Base-by-base conservation (phyloP, 352 stramenopile species). In the Thraustochytrium striatum region DNA sequence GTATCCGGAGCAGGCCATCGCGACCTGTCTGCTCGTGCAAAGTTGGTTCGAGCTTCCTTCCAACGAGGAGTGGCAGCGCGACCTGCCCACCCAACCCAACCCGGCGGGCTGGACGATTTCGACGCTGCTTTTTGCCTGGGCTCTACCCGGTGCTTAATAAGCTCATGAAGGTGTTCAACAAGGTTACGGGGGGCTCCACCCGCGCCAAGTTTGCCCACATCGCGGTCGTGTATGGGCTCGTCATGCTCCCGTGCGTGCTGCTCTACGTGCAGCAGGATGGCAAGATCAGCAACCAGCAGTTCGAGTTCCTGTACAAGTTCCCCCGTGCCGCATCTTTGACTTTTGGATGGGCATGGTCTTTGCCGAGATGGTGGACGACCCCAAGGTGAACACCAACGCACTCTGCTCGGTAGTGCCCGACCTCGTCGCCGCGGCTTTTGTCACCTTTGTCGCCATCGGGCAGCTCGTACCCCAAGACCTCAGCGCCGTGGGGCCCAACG, bases 231-330 rank as follows among this genome's bases (percentile, higher is more conserved):
- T 75, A 75, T 28, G 65, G 19, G 21, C 41, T 75, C 9, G 30
- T 3, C 19, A 75, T 75, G 65, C 19, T 43, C 5, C 65, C 65
- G 13, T 75, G 65, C 50, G 30, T 72, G 5, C 2, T 28, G 3
- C 13, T 75, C 11, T 75, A 44, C 30, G 19, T 70, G 3, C 8
- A 11, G 39, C 65, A 75, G 36, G 65, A 28, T 16, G 65, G 65
- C 32, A 21, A 55, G 7, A 25, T 75, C 36, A 68, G 41, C 21
- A 44, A 58, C 32, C 65, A 75, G 65, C 65, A 75, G 47, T 75
- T 75, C 3, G 65, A 75, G 52, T 41, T 75, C 28, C 43, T 75
- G 8, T 75, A 75, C 65, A 75, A 75, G 50, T 75, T 43, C 25
- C 65, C 65, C 16, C 47, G 21, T 61, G 11, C 47, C 50, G 21